Percentiles rank a stretch among this genome's conserved stretches.
phyloP scores from a whole-genome alignment of 2,329 filamentous ascomycete genomes.

The Cladophialophora yegresii region DNA sequence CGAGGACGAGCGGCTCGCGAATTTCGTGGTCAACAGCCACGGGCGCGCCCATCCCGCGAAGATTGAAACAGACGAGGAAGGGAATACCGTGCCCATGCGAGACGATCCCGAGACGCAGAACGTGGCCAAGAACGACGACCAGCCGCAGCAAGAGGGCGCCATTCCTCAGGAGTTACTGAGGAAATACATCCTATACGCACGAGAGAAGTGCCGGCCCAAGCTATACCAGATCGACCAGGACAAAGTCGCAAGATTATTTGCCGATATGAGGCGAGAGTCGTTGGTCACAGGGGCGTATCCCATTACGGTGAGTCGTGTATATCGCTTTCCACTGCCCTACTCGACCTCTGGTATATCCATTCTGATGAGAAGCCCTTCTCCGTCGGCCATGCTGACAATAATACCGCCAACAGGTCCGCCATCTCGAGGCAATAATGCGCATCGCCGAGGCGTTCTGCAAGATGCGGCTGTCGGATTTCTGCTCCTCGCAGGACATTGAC shows the following conservation, averaged over 20 bases:
- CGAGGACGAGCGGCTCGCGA: slow-evolving; percentile 89
- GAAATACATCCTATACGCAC: slow-evolving; percentile 95
- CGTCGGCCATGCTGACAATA: background rate
- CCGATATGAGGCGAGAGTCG: slow-evolving; percentile 92
- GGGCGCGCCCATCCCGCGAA: slow-evolving; percentile 77
- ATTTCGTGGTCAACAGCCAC: slow-evolving; percentile 93
- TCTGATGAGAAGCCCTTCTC: background rate
- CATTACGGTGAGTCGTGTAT: slow-evolving; percentile 77
- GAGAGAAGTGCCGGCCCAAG: slow-evolving; percentile 86
- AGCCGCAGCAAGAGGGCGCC: slow-evolving; percentile 63
- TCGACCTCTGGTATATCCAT: background rate
- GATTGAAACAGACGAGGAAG: slow-evolving; percentile 50
- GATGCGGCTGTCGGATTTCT: slow-evolving; percentile 98
- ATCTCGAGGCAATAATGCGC: slow-evolving; percentile 96
- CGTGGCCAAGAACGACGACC: slow-evolving; percentile 42
- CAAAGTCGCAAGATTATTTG: slow-evolving; percentile 90
- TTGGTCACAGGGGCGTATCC: slow-evolving; percentile 94
- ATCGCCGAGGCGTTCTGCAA: slow-evolving; percentile 93
- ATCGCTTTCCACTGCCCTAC: background rate
- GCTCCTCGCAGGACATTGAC: slow-evolving; percentile 85
- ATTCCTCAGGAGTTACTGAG: slow-evolving; percentile 88
- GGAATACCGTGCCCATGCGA: slow-evolving; percentile 63
- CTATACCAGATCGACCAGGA: slow-evolving; percentile 97
- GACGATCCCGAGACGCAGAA: slow-evolving; percentile 50
- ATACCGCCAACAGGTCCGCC: slow-evolving; percentile 69